These are phyloP conservation scores for Trichoderma simmonsii DNA, from an alignment of 2,329 filamentous ascomycete species.

Conservation along the genomic window DNA sequence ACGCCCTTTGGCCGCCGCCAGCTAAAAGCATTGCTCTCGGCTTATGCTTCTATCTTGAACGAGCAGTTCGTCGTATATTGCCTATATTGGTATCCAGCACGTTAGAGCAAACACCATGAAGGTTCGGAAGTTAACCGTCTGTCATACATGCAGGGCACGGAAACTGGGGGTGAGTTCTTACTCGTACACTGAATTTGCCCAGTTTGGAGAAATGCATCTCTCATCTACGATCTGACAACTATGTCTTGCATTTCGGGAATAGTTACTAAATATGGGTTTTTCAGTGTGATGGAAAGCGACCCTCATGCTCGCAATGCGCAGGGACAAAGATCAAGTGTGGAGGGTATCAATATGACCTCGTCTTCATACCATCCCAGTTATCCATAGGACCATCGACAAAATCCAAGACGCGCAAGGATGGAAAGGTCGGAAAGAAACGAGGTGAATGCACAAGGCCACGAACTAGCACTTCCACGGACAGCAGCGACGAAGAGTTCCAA, in stretches of 20 bases:
- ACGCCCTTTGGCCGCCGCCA: conserved; percentile 8
- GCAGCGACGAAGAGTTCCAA: background rate
- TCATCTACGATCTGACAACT: background rate
- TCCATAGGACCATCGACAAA: background rate
- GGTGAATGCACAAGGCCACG: background rate
- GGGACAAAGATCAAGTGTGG: conserved; percentile 22
- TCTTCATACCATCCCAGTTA: conserved; percentile 22
- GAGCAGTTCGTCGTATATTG: background rate
- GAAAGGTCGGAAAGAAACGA: background rate
- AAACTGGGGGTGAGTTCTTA: conserved; percentile 26
- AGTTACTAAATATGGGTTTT: background rate
- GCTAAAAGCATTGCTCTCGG: conserved; percentile 15
- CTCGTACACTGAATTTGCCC: background rate
- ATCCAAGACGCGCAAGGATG: background rate
- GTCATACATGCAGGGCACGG: conserved; percentile 27
- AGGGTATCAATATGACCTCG: conserved; percentile 27
- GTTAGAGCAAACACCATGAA: conserved; percentile 22
- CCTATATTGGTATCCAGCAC: background rate
- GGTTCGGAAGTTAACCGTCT: conserved; percentile 24
- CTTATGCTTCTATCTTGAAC: conserved; percentile 13
- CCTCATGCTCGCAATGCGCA: conserved; percentile 27
- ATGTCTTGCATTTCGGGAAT: background rate
- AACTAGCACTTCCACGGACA: background rate
- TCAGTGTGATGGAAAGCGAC: conserved; percentile 28
- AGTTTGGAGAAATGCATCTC: background rate